Percentiles rank a stretch among this genome's conserved stretches.
phyloP scores from a whole-genome alignment of 1,284 basidiomycete species.

The Mrakiaceae sp. region DNA sequence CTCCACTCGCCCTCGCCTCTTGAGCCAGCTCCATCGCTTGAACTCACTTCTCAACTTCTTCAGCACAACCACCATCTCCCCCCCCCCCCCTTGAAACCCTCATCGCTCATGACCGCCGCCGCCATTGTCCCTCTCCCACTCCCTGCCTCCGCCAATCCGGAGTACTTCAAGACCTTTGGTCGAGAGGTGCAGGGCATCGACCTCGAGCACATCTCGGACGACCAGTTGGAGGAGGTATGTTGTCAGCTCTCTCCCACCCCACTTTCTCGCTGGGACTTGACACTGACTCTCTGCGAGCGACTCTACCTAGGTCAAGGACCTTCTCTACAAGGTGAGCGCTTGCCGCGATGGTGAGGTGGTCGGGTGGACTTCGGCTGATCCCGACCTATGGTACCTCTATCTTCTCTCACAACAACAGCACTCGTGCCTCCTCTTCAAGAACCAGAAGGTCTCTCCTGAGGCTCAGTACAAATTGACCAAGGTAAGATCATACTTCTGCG shows the following conservation, averaged over 20 bases:
- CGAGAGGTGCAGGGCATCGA: constrained; percentile 51
- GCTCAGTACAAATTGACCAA: constrained; percentile 74
- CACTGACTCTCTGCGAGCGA: no score
- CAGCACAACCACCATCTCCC: no score
- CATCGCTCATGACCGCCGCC: no score
- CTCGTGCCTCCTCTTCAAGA: constrained; percentile 59
- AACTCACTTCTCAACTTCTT: no score
- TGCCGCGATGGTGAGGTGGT: background rate
- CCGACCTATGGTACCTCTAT: background rate
- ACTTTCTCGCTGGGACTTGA: background rate
- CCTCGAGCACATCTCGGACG: constrained; percentile 45
- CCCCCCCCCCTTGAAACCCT: no score
- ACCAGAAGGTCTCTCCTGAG: constrained; percentile 58
- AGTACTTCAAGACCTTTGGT: constrained; percentile 51
- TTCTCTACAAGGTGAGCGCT: constrained; percentile 50
- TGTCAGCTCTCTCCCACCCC: background rate
- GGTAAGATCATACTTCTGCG: constrained; percentile 34
- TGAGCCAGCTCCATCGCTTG: no score
- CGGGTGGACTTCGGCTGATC: background rate
- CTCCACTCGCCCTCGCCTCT: no score
- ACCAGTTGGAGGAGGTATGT: constrained; percentile 42
- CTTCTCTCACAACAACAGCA: constrained; percentile 41
- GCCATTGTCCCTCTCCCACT: constrained; percentile 41
- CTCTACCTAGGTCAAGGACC: constrained; percentile 38
- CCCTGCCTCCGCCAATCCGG: constrained; percentile 48